These are phyloP conservation scores for Metarhizium brunneum DNA, from an alignment of 2,329 filamentous ascomycete species.

Conservation along the genomic window DNA sequence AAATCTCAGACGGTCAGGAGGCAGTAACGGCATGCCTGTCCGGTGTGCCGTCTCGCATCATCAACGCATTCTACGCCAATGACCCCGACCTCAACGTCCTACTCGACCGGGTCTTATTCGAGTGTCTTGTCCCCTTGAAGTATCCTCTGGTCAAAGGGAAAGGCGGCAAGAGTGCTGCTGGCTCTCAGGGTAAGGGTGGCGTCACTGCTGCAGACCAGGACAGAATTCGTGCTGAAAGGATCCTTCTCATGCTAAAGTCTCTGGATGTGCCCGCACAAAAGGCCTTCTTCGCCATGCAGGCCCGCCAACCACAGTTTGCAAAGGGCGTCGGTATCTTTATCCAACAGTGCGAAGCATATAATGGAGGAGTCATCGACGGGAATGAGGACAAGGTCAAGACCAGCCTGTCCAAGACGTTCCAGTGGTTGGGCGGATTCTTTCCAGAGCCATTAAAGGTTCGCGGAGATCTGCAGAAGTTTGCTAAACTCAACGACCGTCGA, in stretches of 20 bases:
- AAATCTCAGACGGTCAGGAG: conserved; percentile 77
- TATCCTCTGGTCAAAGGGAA: conserved; percentile 63
- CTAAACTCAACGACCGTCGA: conserved; percentile 81
- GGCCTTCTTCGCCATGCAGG: conserved; percentile 82
- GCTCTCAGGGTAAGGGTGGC: conserved; percentile 32
- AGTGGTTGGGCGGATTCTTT: conserved; percentile 64
- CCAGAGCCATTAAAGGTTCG: conserved; percentile 65
- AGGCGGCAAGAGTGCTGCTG: conserved; percentile 50
- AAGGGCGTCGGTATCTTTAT: conserved; percentile 69
- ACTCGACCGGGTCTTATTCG: conserved; percentile 76
- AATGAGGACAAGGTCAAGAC: conserved; percentile 60
- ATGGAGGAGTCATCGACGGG: conserved; percentile 73
- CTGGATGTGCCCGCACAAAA: conserved; percentile 71
- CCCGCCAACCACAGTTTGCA: conserved; percentile 65
- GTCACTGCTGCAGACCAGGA: conserved; percentile 55
- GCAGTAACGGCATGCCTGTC: conserved; percentile 64
- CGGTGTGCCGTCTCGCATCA: conserved; percentile 73
- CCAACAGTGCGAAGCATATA: conserved; percentile 78
- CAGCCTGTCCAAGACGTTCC: conserved; percentile 62
- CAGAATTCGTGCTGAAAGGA: conserved; percentile 72
- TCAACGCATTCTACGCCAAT: conserved; percentile 85
- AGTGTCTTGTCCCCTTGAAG: conserved; percentile 78
- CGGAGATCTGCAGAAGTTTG: conserved; percentile 80
- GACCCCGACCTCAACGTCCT: conserved; percentile 77
- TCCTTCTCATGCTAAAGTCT: conserved; percentile 71